phyloP scores from a whole-genome alignment of 495 filamentous ascomycete species.

The Penicillium herquei region DNA sequence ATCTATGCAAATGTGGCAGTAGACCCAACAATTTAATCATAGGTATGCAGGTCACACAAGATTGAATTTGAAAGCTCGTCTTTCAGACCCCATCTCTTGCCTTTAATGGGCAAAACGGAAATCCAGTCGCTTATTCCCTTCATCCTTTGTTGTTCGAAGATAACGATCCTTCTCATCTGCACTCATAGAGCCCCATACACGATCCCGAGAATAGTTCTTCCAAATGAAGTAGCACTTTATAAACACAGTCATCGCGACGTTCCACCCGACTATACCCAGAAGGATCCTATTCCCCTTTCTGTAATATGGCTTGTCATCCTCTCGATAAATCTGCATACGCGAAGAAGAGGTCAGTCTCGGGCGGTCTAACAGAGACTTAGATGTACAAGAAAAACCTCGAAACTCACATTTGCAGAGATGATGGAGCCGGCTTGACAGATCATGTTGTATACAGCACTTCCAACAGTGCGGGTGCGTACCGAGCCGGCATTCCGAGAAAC shows the following conservation, averaged over 20 bases:
- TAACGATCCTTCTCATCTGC: constrained; percentile 13
- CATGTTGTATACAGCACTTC: constrained; percentile 23
- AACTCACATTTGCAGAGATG: constrained; percentile 13
- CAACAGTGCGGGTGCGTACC: constrained; percentile 33
- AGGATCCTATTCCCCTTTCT: constrained; percentile 18
- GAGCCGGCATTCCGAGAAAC: constrained; percentile 33
- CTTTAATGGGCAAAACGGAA: constrained; percentile 31
- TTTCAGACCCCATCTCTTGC: no score
- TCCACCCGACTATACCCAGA: constrained; percentile 10
- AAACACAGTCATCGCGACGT: constrained; percentile 11
- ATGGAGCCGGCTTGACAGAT: constrained; percentile 9
- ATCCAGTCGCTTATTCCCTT: constrained; percentile 33
- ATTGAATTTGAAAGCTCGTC: no score
- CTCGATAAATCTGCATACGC: background rate
- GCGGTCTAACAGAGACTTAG: no score
- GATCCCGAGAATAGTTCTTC: constrained; percentile 22
- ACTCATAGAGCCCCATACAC: constrained; percentile 9
- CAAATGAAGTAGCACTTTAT: constrained; percentile 35
- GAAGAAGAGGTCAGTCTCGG: background rate
- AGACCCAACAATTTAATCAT: no score
- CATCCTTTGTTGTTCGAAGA: constrained; percentile 21
- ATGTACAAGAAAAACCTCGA: no score
- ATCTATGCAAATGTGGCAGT: no score
- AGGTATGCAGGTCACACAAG: no score
- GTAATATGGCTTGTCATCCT: constrained; percentile 15